Percentiles rank a stretch among this genome's conserved stretches.
These are phyloP conservation scores for Neonectria magnoliae DNA, from an alignment of 2,329 filamentous ascomycete species.

Conservation along the genomic window DNA sequence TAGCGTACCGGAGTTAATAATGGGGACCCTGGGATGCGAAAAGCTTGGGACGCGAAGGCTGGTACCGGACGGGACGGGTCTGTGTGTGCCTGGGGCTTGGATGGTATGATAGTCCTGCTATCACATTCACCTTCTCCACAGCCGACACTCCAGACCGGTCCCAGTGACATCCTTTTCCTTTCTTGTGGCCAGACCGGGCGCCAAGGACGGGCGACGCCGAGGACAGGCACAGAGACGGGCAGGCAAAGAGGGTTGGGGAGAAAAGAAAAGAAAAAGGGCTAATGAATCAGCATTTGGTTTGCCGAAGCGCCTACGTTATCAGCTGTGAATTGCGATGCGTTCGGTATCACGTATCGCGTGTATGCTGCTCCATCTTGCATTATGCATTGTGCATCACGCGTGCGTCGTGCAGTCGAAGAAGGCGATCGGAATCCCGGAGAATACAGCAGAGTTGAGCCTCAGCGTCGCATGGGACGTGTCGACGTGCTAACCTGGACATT, in stretches of 20 bases:
- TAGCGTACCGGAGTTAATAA: background rate
- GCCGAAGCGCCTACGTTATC: too few species aligned
- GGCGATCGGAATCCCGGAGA: background rate
- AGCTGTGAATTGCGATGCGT: background rate
- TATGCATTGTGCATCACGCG: background rate
- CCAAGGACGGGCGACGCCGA: too few species aligned
- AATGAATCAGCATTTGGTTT: background rate
- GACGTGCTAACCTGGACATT: background rate
- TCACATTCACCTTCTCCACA: background rate
- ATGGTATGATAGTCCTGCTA: too few species aligned
- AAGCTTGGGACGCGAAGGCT: background rate
- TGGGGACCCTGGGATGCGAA: background rate
- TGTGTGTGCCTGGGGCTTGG: background rate
- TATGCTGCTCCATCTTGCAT: background rate
- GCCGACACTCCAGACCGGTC: background rate
- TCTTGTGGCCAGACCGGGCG: background rate
- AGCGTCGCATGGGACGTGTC: background rate
- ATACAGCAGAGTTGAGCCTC: background rate
- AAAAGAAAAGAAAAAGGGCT: too few species aligned
- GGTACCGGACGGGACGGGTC: background rate
- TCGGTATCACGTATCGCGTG: background rate
- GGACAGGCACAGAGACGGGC: too few species aligned
- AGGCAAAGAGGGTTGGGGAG: too few species aligned
- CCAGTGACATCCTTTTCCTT: background rate
- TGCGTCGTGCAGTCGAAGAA: background rate